Percentiles rank a stretch among this genome's conserved stretches.
Conservation (phyloP, 2,329 filamentous ascomycete species). For the Aureobasidium zeae region DNA sequence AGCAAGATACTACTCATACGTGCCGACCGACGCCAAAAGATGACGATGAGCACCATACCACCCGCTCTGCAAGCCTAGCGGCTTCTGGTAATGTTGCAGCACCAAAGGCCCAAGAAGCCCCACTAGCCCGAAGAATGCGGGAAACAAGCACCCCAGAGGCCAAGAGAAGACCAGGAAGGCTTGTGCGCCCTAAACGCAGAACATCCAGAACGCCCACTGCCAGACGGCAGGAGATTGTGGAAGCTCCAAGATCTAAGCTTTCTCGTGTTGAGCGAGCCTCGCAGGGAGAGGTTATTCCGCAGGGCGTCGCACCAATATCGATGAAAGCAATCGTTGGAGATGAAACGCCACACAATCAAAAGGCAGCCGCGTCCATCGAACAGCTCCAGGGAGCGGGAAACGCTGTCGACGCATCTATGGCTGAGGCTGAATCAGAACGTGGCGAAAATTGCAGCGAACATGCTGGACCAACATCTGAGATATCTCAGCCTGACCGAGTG, state of each 20-base stretch:
- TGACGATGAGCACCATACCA: constrained; percentile 12
- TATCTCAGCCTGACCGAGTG: constrained; percentile 42
- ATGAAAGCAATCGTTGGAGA: background rate
- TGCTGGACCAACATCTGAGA: background rate
- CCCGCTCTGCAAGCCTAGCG: constrained; percentile 25
- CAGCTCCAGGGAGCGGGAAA: background rate
- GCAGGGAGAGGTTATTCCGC: background rate
- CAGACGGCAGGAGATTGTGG: constrained; percentile 1
- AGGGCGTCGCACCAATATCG: no score
- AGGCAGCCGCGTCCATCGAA: background rate
- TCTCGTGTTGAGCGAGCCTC: constrained; percentile 6
- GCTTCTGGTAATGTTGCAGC: constrained; percentile 27
- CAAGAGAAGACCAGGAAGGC: constrained; percentile 18
- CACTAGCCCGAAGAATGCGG: background rate
- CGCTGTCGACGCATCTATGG: background rate
- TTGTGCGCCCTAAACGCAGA: constrained; percentile 17
- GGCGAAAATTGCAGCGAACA: background rate
- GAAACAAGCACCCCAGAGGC: constrained; percentile 5
- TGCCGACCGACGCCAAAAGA: background rate
- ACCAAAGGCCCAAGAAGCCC: constrained; percentile 21
- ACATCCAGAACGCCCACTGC: constrained; percentile 7
- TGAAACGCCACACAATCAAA: background rate
- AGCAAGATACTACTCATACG: background rate
- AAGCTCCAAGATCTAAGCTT: constrained; percentile 11
- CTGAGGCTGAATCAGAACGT: background rate